Evolutionary conservation across 1,284 basidiomycete species (phyloP), one percentile per base, ranked within the genome.

Genomic region (Tilletia caries): DNA sequence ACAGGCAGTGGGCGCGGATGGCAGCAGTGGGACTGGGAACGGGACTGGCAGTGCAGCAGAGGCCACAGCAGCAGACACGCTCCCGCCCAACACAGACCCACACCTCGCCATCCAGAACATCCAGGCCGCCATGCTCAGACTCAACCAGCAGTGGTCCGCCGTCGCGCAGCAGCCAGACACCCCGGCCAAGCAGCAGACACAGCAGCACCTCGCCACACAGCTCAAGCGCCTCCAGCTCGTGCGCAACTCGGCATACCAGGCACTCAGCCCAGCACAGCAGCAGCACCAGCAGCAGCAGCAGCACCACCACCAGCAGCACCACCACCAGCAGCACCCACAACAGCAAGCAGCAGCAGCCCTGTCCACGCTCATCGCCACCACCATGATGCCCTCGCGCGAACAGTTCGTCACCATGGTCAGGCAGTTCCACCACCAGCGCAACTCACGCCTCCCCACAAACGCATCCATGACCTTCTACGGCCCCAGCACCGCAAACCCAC

Each of bases 111-210:
- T 71, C 1, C 68, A 73, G 60, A 66, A 54, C n/a, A 66, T 76
- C 43, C 68, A 70, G n/a, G 32, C 52, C 13, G 77, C 76, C 65
- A 79, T 80, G 32, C 65, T 67, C 13, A 71, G 74, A 41, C 69
- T 82, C 2, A 79, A 82, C 54, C 73, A 76, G 13, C 80, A 82
- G 64, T 82, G 79, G 79, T 71, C 74, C 12, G 70, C 75, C 46
- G 71, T 79, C n/a, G 73, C 70, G 6, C 67, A 70, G 5, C 76
- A 79, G 67, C 79, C 75, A 0, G 79, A 82, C 64, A 71, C 76
- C 1, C 76, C 74, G 0, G 75, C 72, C 41, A 82, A 80, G 69
- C 73, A 72, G 29, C 73, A 71, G 13, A 74, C 75, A 8, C 75
- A 77, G 58, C 74, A 76, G 50, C 75, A 75, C 32, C 69, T 82